Evolutionary conservation across 2,329 filamentous ascomycete species (phyloP).

Genomic region (Lecanicillium sp.): DNA sequence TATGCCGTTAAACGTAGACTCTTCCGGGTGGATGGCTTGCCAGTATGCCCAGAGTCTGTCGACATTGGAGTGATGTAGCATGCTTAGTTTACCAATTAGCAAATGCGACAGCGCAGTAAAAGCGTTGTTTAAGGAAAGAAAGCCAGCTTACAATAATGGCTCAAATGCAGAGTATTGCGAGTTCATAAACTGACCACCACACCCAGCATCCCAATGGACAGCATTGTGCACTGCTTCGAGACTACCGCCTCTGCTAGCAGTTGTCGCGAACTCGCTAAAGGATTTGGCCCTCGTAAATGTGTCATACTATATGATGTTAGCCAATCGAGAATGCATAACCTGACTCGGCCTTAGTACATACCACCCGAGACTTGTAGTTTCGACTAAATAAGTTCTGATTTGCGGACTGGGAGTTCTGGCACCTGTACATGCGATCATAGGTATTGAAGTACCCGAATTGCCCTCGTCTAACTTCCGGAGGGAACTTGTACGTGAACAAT

Average conservation of each 20-base stretch:
- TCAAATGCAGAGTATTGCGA: conserved; percentile 38
- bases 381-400: conserved; percentile 28
- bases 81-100: conserved; percentile 20
- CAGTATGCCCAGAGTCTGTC: conserved; percentile 57
- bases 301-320: conserved; percentile 31
- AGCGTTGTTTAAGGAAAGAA: no score
- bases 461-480: conserved; percentile 30
- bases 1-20: conserved; percentile 29
- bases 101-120: no score
- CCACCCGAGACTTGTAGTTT: conserved; percentile 34
- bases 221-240: conserved; percentile 39
- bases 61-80: conserved; percentile 51
- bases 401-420: conserved; percentile 34
- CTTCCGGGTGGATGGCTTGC: conserved; percentile 36
- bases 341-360: conserved; percentile 27
- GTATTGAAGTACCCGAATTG: conserved; percentile 30
- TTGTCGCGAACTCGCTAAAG: conserved; percentile 31
- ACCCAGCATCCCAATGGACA: conserved; percentile 35
- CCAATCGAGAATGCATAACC: neutral
- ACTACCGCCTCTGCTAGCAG: conserved; percentile 31
- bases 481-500: conserved; percentile 46
- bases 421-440: conserved; percentile 18
- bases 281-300: conserved; percentile 30
- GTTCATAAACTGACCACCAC: conserved; percentile 35
- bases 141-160: conserved; percentile 35